Evolutionary conservation across 1,284 basidiomycete species (phyloP).

Genomic region (Fistulinella cinereoalba): DNA sequence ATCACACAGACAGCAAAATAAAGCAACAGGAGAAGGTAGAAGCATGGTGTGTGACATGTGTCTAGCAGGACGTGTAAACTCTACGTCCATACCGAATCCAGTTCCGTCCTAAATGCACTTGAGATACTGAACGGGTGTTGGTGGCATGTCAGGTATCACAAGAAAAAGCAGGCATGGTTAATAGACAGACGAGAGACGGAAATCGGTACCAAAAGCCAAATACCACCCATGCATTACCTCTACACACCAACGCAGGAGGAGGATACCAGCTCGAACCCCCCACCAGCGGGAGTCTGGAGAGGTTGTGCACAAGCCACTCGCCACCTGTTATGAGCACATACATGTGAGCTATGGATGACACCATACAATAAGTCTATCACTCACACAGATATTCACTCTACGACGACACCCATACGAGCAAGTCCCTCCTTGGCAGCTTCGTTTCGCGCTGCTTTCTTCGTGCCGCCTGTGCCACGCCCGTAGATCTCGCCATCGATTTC

Average conservation of each 20-base stretch:
- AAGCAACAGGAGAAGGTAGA: no score
- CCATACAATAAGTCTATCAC: no score
- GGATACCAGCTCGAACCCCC: constrained; percentile 18
- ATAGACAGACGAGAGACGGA: background rate
- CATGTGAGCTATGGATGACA: no score
- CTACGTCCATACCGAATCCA: no score
- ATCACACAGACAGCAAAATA: no score
- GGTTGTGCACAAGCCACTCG: constrained; percentile 37
- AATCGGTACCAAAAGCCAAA: background rate
- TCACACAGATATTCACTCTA: no score
- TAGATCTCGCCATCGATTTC: constrained; percentile 55
- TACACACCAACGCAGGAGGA: constrained; percentile 52
- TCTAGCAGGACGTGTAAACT: no score
- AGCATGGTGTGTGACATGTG: no score
- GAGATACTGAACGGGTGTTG: background rate
- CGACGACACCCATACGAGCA: constrained; percentile 44
- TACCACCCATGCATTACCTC: constrained; percentile 42
- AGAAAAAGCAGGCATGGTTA: background rate
- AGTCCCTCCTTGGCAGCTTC: constrained; percentile 64
- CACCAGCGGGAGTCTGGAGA: constrained; percentile 59
- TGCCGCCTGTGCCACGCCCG: constrained; percentile 62
- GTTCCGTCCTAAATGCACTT: no score
- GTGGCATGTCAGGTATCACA: background rate
- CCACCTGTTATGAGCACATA: background rate
- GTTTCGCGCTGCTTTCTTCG: constrained; percentile 74